Conservation (phyloP, 768 basidiomycete genomes). For the Agaricus blazei region DNA sequence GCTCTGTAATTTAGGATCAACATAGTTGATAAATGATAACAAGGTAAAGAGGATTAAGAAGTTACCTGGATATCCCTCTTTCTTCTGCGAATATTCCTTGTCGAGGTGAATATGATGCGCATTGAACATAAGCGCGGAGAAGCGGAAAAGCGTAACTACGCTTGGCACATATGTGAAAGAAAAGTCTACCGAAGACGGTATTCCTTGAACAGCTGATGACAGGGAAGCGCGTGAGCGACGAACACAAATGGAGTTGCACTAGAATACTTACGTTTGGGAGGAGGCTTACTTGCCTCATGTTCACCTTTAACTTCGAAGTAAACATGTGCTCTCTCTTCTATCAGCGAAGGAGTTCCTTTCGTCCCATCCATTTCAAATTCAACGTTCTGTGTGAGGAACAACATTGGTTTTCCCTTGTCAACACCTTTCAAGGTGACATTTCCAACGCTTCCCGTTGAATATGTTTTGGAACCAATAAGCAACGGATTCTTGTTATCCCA, state of each 20-base stretch:
- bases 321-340: slow-evolving; percentile 67
- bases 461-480: slow-evolving; percentile 47
- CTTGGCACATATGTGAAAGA: slow-evolving; percentile 64
- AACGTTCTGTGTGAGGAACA: slow-evolving; percentile 69
- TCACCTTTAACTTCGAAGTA: slow-evolving; percentile 33
- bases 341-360: slow-evolving; percentile 38
- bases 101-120: slow-evolving; percentile 83
- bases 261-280: not conserved
- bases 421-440: slow-evolving; percentile 63
- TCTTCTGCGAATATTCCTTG: slow-evolving; percentile 58
- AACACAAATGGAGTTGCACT: too few species aligned
- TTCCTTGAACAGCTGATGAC: slow-evolving; percentile 36
- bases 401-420: slow-evolving; percentile 58
- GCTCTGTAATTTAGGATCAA: slow-evolving; percentile 37
- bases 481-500: slow-evolving; percentile 51
- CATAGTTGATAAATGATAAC: not conserved
- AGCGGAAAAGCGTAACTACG: slow-evolving; percentile 74
- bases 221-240: not conserved
- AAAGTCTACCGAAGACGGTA: slow-evolving; percentile 49
- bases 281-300: slow-evolving; percentile 9
- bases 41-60: not conserved
- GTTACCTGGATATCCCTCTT: slow-evolving; percentile 69
- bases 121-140: slow-evolving; percentile 84
- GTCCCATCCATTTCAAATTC: slow-evolving; percentile 39
- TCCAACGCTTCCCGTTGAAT: slow-evolving; percentile 41